Evolutionary conservation across 768 basidiomycete genomes (phyloP).

Genomic region (Dioszegia crocea): DNA sequence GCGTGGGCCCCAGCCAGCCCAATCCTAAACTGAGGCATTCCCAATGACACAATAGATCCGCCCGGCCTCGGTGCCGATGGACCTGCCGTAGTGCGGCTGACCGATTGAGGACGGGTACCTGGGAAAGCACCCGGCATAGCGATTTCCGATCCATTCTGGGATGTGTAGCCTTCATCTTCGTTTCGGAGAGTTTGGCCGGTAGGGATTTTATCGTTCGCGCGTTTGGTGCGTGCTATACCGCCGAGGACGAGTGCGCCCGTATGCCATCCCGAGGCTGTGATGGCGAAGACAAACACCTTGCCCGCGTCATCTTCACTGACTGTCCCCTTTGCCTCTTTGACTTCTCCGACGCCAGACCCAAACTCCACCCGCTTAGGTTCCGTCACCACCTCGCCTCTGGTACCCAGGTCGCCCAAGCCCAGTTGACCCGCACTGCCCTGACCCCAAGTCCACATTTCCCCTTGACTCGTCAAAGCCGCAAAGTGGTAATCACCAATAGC

Average conservation of each 20-base stretch:
- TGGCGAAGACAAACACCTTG: conserved; percentile 65
- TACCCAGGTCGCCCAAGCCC: conserved; percentile 64
- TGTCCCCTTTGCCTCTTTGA: neutral
- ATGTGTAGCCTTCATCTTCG: neutral
- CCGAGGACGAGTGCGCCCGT: conserved; percentile 79
- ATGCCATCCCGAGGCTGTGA: conserved; percentile 86
- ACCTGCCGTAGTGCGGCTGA: neutral
- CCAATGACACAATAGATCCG: neutral
- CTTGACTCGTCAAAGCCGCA: conserved; percentile 73
- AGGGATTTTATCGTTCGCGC: too few species aligned
- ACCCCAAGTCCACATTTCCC: conserved; percentile 79
- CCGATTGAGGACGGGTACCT: neutral
- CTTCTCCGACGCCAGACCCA: conserved; percentile 33
- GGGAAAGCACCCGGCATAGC: conserved; percentile 6
- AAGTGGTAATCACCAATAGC: conserved; percentile 90
- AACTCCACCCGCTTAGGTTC: conserved; percentile 46
- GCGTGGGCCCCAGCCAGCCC: neutral
- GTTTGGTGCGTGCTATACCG: too few species aligned
- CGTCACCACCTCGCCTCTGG: conserved; percentile 53
- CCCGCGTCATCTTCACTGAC: conserved; percentile 54
- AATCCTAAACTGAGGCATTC: conserved; percentile 1
- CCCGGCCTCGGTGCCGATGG: neutral
- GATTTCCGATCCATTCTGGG: neutral
- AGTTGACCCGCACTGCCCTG: conserved; percentile 71
- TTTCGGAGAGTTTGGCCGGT: too few species aligned